A percentile compares a stretch with the other conserved stretches of the same genome.
Conservation (phyloP, 2,329 filamentous ascomycete genomes). For the Scytalidium lignicola region DNA sequence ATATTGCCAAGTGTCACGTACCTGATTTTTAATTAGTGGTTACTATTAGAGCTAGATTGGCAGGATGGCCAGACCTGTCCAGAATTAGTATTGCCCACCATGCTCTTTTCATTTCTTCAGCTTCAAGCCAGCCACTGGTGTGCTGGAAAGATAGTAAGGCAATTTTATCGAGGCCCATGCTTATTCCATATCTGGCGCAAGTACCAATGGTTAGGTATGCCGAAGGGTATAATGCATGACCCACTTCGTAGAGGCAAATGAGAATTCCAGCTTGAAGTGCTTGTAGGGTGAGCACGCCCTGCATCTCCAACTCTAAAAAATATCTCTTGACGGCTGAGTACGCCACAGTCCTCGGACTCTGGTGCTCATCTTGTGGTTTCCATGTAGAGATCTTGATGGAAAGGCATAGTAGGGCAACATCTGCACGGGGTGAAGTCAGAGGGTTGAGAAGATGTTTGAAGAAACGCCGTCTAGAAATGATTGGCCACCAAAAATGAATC, state of each 20-base stretch:
- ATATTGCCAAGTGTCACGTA: slow-evolving; percentile 8
- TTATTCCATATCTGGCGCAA: slow-evolving; percentile 35
- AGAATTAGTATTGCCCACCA: slow-evolving; percentile 43
- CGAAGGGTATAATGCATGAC: slow-evolving; percentile 41
- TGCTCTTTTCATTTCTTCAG: slow-evolving; percentile 36
- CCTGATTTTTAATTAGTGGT: no score
- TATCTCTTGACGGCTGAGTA: slow-evolving; percentile 37
- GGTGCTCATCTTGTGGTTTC: slow-evolving; percentile 20
- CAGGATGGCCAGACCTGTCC: slow-evolving; percentile 27
- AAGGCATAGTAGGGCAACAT: slow-evolving; percentile 37
- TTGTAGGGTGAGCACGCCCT: slow-evolving; percentile 35
- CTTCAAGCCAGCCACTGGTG: slow-evolving; percentile 32
- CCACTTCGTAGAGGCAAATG: slow-evolving; percentile 39
- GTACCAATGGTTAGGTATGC: slow-evolving; percentile 37
- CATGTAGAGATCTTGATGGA: slow-evolving; percentile 36
- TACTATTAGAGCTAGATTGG: background rate
- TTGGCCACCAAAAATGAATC: slow-evolving; percentile 37
- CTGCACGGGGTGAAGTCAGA: slow-evolving; percentile 32
- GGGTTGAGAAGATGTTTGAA: slow-evolving; percentile 24
- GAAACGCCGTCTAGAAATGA: slow-evolving; percentile 43
- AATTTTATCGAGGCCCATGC: slow-evolving; percentile 32
- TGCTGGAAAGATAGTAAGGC: no score
- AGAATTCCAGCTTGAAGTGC: slow-evolving; percentile 37
- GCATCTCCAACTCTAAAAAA: slow-evolving; percentile 32
- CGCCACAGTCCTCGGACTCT: slow-evolving; percentile 25